Conservation (phyloP, 306 rosid genomes). For the Sophora flavescens region DNA sequence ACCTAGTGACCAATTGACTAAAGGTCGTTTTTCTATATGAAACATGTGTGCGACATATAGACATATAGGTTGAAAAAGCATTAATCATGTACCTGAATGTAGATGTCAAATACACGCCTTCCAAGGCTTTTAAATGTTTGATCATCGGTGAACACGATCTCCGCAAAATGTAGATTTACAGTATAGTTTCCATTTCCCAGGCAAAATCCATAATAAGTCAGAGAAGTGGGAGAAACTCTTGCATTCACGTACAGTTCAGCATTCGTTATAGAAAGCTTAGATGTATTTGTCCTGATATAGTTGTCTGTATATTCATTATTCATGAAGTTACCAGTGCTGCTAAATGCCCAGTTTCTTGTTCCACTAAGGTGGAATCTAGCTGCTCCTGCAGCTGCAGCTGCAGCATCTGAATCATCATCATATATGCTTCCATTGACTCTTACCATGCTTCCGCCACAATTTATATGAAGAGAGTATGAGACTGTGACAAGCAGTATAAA, state of each 20-base stretch:
- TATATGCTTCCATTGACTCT: slow-evolving; percentile 40
- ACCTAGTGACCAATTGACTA: neutral
- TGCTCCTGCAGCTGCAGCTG: slow-evolving; percentile 55
- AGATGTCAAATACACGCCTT: slow-evolving; percentile 63
- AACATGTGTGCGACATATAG: neutral
- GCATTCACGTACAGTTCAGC: slow-evolving; percentile 64
- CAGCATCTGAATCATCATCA: slow-evolving; percentile 50
- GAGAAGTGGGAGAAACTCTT: slow-evolving; percentile 72
- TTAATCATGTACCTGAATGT: slow-evolving; percentile 57
- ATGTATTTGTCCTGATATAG: neutral
- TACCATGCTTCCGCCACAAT: slow-evolving; percentile 63
- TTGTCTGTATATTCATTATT: neutral
- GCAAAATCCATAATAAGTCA: slow-evolving; percentile 71
- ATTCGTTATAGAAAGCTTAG: slow-evolving; percentile 43
- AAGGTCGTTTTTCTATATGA: neutral
- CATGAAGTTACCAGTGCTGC: slow-evolving; percentile 48
- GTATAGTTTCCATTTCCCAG: slow-evolving; percentile 62
- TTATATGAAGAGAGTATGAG: slow-evolving; percentile 62
- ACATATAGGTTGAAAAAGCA: neutral
- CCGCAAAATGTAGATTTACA: slow-evolving; percentile 62
- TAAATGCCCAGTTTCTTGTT: slow-evolving; percentile 44
- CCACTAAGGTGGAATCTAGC: slow-evolving; percentile 39
- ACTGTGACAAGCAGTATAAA: slow-evolving; percentile 41
- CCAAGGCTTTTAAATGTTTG: slow-evolving; percentile 54
- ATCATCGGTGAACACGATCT: slow-evolving; percentile 49